Evolutionary conservation across 2,329 filamentous ascomycete genomes (phyloP), one percentile per base, ranked within the genome.

Genomic region (Pseudogymnoascus sp.): DNA sequence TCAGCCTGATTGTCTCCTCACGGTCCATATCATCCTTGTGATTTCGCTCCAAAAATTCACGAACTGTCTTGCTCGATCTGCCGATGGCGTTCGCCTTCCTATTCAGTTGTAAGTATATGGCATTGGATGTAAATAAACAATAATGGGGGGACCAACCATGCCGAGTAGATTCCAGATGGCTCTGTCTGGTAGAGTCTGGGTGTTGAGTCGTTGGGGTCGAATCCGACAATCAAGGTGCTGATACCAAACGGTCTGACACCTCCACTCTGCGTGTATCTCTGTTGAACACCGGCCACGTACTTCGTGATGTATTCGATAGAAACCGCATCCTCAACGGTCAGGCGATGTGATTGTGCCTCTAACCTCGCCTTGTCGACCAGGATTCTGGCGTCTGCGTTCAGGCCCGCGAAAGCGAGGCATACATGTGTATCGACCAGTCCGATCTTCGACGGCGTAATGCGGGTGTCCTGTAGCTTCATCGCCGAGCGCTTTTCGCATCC

Each of bases 1-100:
- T 94, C 70, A 99, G 82, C 74, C 95, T 92, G 75, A 99, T 95
- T 42, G 95, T 97, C 71, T 91, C 88, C 79, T 97, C 92, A 67
- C 92, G 87, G 75, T 97, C 90, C 92, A 99, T 96, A 66, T 91
- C 90, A 72, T 95, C 91, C 82, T 96, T 96, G 84, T 99, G 96
- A 80, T 99, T 97, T 75, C 95, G 88, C 80, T 99, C 94, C 69
- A 99, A 85, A 78, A 99, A 99, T 75, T 99, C 94, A 72, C 94
- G 90, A 63, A 99, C 94, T 8, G 94, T 99, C 84, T 99, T 99
- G 84, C 91, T 96, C 61, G 93, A 97, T 73, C 94, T 89, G 63
- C 94, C 94, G 73, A 99, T 99, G 63, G 94, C 94, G 74, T 99
- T 99, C 71, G 94, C 95, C 84, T 99, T 97, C 94, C 94, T 97